A percentile compares a stretch with the other conserved stretches of the same genome.
These are phyloP conservation scores for Glonium stellatum DNA, from an alignment of 495 filamentous ascomycete species.

Conservation along the genomic window DNA sequence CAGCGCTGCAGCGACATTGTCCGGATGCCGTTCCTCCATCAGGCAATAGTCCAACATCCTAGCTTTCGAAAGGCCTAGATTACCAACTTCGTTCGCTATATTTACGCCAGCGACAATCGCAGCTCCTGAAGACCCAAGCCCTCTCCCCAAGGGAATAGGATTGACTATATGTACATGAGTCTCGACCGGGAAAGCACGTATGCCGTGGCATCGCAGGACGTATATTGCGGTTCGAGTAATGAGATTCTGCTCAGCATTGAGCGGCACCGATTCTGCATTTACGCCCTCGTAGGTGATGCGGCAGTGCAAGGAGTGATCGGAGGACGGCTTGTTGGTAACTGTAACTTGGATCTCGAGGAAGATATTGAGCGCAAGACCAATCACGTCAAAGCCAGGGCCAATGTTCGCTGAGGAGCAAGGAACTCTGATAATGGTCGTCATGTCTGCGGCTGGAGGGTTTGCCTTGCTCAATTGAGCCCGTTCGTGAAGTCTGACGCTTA, in stretches of 20 bases:
- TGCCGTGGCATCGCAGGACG: slow-evolving; percentile 81
- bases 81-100: slow-evolving; percentile 81
- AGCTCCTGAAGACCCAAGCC: slow-evolving; percentile 85
- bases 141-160: slow-evolving; percentile 83
- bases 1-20: slow-evolving; percentile 91
- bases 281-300: slow-evolving; percentile 80
- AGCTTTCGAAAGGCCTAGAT: slow-evolving; percentile 68
- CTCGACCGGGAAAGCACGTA: slow-evolving; percentile 69
- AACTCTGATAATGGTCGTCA: slow-evolving; percentile 32
- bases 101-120: slow-evolving; percentile 91
- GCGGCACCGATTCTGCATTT: slow-evolving; percentile 67
- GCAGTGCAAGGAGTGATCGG: slow-evolving; percentile 69
- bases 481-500: background rate
- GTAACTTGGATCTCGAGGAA: slow-evolving; percentile 79
- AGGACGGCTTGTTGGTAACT: slow-evolving; percentile 46
- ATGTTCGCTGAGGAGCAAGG: slow-evolving; percentile 96
- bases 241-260: slow-evolving; percentile 75
- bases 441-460: background rate
- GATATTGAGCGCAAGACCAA: slow-evolving; percentile 85
- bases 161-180: slow-evolving; percentile 92
- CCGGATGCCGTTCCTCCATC: slow-evolving; percentile 93
- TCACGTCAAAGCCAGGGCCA: slow-evolving; percentile 93
- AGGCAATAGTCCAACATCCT: slow-evolving; percentile 89
- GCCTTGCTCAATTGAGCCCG: background rate
- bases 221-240: slow-evolving; percentile 89